These are phyloP conservation scores for Phaeomoniella chlamydospora DNA, from an alignment of 2,329 filamentous ascomycete species.

Conservation along the genomic window DNA sequence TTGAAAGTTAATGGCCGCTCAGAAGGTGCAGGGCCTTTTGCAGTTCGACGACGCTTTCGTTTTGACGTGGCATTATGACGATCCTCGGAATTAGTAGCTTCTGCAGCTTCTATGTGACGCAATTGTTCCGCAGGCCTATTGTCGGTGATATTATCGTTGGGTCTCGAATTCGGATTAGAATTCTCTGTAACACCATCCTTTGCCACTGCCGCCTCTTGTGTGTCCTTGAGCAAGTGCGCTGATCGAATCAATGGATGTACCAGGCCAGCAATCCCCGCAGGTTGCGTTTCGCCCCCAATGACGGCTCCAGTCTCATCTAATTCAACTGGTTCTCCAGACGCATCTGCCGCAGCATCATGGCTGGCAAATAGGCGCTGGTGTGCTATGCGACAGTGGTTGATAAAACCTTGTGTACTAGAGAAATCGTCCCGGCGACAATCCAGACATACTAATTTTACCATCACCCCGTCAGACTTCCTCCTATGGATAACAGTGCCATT, in stretches of 20 bases:
- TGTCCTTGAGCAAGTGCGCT: constrained; percentile 28
- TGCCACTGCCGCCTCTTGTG: background rate
- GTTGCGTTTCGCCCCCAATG: constrained; percentile 20
- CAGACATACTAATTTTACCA: constrained; percentile 79
- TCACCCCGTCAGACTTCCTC: constrained; percentile 64
- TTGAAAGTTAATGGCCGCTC: constrained; percentile 24
- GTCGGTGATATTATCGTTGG: no score
- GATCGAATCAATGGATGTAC: constrained; percentile 49
- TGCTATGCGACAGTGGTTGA: constrained; percentile 95
- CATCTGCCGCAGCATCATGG: constrained; percentile 82
- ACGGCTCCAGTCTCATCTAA: constrained; percentile 41
- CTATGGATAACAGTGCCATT: constrained; percentile 66
- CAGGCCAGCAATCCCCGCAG: constrained; percentile 25
- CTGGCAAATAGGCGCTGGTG: constrained; percentile 90
- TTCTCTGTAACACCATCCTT: no score
- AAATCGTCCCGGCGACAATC: constrained; percentile 86
- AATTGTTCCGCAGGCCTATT: background rate
- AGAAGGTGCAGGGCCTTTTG: constrained; percentile 1
- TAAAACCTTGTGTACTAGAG: constrained; percentile 94
- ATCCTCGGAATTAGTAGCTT: constrained; percentile 1
- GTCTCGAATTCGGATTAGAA: no score
- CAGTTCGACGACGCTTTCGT: background rate
- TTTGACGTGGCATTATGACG: constrained; percentile 1
- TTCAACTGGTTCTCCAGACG: constrained; percentile 73
- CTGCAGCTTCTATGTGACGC: background rate